Base-by-base conservation (phyloP, 768 basidiomycete genomes). In the Favolaschia claudopus region DNA sequence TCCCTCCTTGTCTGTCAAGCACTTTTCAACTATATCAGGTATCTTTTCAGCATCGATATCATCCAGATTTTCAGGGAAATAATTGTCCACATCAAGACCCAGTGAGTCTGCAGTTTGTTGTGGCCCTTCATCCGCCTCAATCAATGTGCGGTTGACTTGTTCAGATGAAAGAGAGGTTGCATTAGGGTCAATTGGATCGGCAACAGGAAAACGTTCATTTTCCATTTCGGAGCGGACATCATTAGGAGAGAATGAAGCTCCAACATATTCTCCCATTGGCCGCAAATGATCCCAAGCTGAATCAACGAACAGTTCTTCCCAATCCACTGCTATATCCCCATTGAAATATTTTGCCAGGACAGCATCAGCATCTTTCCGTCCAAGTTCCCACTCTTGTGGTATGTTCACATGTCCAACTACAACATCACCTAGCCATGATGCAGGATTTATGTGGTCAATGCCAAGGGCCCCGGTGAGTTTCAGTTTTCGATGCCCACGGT, bases 361-460 rank as follows among this genome's bases (percentile, higher is more conserved):
- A 36, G 31, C 22, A 19, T 54, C 48, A 28, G 54, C 64, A 33
- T 39, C 58, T 20, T 55, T 39, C 27, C 43, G 32, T n/a, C 65
- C 57, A 29, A 7, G 17, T 14, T 31, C 22, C 37, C 54, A 66
- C 32, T 55, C 60, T 3, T n/a, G 28, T 29, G 39, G 20, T 22
- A 67, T 43, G 22, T 66, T 42, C 14, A 68, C 56, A 42, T 49
- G 40, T 32, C 58, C 55, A 38, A 69, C 66, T 14, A 24, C 9
- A 13, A 63, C 58, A 32, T 66, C 53, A 5, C 66, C 66, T 24
- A 28, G 59, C 68, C 68, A 69, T 17, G 68, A 69, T 15, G 28
- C 20, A 20, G 68, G 68, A 52, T 70, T 70, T 42, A 69, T 42
- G 49, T 68, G 67, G 37, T 73, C 71, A 25, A 70, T 37, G 2